Conservation (phyloP, 345 rosid genomes). For the Lumnitzera littorea region DNA sequence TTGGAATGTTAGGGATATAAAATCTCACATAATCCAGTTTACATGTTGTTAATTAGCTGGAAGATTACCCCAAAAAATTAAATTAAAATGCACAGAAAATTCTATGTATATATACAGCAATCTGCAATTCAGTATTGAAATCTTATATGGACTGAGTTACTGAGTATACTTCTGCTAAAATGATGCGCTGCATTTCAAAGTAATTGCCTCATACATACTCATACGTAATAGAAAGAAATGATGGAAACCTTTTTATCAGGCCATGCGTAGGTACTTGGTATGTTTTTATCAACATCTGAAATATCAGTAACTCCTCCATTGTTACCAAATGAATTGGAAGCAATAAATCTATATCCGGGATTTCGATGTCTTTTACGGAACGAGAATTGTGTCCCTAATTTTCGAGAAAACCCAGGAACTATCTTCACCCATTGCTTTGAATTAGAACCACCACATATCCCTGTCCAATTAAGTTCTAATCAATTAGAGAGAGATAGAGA, state of each 20-base stretch:
- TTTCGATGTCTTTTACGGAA: not conserved
- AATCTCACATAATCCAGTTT: too few relatives aligned
- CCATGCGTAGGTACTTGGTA: constrained; percentile 33
- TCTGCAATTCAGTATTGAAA: too few relatives aligned
- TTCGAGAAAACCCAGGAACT: constrained; percentile 11
- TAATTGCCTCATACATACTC: too few relatives aligned
- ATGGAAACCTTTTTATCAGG: constrained; percentile 34
- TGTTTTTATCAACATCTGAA: constrained; percentile 16
- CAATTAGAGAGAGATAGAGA: not conserved
- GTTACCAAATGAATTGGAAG: constrained; percentile 15
- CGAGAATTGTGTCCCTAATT: constrained; percentile 7
- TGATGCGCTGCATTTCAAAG: too few relatives aligned
- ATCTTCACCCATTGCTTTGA: constrained; percentile 15
- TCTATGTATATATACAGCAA: too few relatives aligned
- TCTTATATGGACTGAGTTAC: too few relatives aligned
- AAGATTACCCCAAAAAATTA: too few relatives aligned
- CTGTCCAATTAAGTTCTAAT: constrained; percentile 7
- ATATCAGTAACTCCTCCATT: constrained; percentile 17
- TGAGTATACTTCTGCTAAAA: too few relatives aligned
- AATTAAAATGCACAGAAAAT: too few relatives aligned
- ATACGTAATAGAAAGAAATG: not conserved
- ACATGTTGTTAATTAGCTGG: too few relatives aligned
- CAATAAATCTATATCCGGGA: constrained; percentile 15
- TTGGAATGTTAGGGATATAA: too few relatives aligned
- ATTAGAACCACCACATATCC: constrained; percentile 16